Base-by-base conservation (phyloP, 2,329 filamentous ascomycete genomes). In the Ophiostoma ulmi region DNA sequence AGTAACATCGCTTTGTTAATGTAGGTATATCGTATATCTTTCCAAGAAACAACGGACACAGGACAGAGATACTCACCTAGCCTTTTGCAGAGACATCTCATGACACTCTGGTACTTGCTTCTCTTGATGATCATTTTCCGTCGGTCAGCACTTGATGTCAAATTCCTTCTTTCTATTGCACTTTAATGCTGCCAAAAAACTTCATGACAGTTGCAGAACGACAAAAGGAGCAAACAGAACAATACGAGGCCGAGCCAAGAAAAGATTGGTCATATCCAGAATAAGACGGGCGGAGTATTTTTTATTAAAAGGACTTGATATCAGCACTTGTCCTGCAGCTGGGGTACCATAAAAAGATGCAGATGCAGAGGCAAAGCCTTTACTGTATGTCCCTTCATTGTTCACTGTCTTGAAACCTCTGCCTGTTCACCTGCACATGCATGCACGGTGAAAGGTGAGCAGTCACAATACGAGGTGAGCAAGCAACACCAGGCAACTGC, bases 371-470 rank as follows among this genome's bases (percentile, higher is more conserved):
- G 17, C 44, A 48, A 5, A 48, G 52, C 8, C n/a, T 26, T 58
- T 58, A n/a, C 52, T 58, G n/a, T 31, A 2, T 5, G 11, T n/a
- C n/a, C 17, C 10, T 20, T n/a, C 17, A 6, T 20, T 48, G 17
- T 48, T 20, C 5, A 48, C 44, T 31, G 31, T 31, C 5, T n/a
- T 3, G 17, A 20, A 48, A 8, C 52, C 52, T 58, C n/a, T 58
- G n/a, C 52, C 52, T 58, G 52, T 22, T 58, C 52, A 58, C 52
- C 52, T 58, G 52, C 52, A 58, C n/a, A 58, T 26, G 2, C n/a
- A 58, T 31, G 52, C n/a, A 58, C 52, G n/a, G 52, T 58, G n/a
- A 26, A 55, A 58, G 52, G 52, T 58, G 52, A 58, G n/a, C 52
- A 58, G 52, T 58, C 22, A 58, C 22, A 58, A 58, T 58, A 14